phyloP scores from a whole-genome alignment of 305 asterid species.

The Petunia hybrid region DNA sequence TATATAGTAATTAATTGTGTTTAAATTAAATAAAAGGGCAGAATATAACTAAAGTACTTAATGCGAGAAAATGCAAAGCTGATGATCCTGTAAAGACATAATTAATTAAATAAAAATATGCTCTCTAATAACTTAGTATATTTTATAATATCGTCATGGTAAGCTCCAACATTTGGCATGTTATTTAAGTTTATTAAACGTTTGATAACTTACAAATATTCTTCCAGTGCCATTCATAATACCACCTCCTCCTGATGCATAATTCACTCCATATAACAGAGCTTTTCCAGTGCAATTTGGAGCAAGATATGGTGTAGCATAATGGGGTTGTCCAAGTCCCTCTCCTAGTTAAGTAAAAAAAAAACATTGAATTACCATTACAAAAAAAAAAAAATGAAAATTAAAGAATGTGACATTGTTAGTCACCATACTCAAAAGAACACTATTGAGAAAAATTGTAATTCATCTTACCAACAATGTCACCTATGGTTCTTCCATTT shows the following conservation, averaged over 20 bases:
- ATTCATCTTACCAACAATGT: constrained; percentile 66
- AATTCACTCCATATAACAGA: constrained; percentile 74
- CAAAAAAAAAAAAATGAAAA: background rate
- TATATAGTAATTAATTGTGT: background rate
- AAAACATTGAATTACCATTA: background rate
- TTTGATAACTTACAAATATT: constrained; percentile 66
- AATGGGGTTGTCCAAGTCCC: constrained; percentile 72
- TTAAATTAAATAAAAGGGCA: background rate
- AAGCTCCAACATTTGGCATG: no score
- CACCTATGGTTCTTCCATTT: constrained; percentile 89
- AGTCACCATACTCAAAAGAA: background rate
- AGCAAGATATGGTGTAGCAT: constrained; percentile 81
- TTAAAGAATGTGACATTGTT: background rate
- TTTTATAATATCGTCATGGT: no score
- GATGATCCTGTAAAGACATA: no score
- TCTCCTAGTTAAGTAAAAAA: constrained; percentile 53
- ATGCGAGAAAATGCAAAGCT: no score
- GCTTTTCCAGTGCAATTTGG: constrained; percentile 82
- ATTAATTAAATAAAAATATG: no score
- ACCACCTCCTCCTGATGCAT: constrained; percentile 97
- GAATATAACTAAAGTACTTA: no score
- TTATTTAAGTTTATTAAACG: background rate
- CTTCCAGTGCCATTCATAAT: constrained; percentile 90
- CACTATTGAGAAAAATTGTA: background rate
- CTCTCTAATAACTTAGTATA: no score